Evolutionary conservation across 345 rosid genomes (phyloP).

Genomic region (Erucastrum elatum): DNA sequence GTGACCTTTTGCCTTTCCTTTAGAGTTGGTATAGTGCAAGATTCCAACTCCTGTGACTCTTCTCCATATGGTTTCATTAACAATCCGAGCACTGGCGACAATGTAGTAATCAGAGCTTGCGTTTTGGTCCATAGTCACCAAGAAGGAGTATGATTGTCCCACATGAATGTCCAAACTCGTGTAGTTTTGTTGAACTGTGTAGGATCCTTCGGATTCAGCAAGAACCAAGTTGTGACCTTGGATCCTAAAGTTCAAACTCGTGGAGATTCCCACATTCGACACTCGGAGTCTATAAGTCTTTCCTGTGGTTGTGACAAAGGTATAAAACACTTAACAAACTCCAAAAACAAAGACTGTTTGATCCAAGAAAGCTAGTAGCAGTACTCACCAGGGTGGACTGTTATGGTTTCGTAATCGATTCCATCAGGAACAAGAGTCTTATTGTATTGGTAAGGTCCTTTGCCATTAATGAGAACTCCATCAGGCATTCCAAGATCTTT

Average conservation of each 20-base stretch:
- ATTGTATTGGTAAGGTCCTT: constrained; percentile 95
- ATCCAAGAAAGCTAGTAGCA: constrained; percentile 1
- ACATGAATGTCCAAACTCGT: constrained; percentile 97
- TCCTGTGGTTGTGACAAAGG: constrained; percentile 50
- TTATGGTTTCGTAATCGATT: constrained; percentile 72
- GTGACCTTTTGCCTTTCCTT: constrained; percentile 88
- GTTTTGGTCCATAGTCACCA: constrained; percentile 94
- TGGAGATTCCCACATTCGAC: constrained; percentile 89
- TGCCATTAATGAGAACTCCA: constrained; percentile 96
- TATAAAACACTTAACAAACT: background rate
- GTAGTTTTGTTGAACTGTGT: constrained; percentile 96
- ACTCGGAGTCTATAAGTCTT: constrained; percentile 88
- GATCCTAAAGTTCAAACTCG: constrained; percentile 96
- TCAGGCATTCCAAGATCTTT: constrained; percentile 93
- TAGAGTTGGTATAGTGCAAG: constrained; percentile 89
- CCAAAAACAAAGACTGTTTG: background rate
- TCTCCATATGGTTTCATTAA: constrained; percentile 83
- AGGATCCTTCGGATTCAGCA: constrained; percentile 93
- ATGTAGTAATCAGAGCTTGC: constrained; percentile 97
- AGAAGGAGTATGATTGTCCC: constrained; percentile 89
- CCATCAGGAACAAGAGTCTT: constrained; percentile 75
- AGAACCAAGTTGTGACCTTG: constrained; percentile 88
- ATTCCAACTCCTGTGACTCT: constrained; percentile 95
- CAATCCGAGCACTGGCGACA: constrained; percentile 93
- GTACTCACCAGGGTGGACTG: constrained; percentile 88